A percentile compares a stretch with the other conserved stretches of the same genome.
These are phyloP conservation scores for Cardamine chenopodiifolia DNA, from an alignment of 345 rosid genomes.

Conservation along the genomic window DNA sequence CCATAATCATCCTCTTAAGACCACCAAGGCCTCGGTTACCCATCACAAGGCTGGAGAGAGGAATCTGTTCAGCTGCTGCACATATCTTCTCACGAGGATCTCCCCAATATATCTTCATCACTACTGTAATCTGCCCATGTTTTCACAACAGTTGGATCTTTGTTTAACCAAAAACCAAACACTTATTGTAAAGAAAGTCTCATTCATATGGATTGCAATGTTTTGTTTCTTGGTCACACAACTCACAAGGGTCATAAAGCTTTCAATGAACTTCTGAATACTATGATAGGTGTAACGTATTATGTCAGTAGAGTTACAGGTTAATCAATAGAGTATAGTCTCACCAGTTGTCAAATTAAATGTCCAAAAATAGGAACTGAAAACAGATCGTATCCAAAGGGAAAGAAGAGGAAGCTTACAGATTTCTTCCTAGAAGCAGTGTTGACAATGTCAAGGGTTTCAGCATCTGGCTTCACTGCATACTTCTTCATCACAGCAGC, in stretches of 20 bases:
- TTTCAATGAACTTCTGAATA: not conserved
- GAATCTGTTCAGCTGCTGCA: slow-evolving; percentile 73
- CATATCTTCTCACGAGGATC: slow-evolving; percentile 85
- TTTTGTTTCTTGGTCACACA: not conserved
- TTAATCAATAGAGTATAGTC: not conserved
- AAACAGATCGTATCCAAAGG: not conserved
- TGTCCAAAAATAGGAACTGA: not conserved
- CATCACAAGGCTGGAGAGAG: slow-evolving; percentile 68
- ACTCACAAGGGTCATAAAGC: slow-evolving; percentile 2
- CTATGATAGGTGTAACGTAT: not conserved
- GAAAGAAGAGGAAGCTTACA: slow-evolving; percentile 35
- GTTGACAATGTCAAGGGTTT: slow-evolving; percentile 66
- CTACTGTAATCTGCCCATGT: slow-evolving; percentile 47
- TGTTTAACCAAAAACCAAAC: not conserved
- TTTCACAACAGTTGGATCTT: slow-evolving; percentile 20
- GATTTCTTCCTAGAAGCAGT: slow-evolving; percentile 61
- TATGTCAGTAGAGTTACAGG: not conserved
- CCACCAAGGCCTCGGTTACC: slow-evolving; percentile 88
- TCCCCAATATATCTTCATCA: slow-evolving; percentile 84
- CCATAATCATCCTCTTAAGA: slow-evolving; percentile 75
- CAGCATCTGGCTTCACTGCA: slow-evolving; percentile 67
- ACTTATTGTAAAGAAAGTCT: not conserved
- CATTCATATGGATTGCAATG: not conserved
- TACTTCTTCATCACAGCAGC: slow-evolving; percentile 68
- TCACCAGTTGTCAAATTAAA: not conserved